phyloP scores from a whole-genome alignment of 129 eudicot species.

The Rutidosis leptorrhynchoides region DNA sequence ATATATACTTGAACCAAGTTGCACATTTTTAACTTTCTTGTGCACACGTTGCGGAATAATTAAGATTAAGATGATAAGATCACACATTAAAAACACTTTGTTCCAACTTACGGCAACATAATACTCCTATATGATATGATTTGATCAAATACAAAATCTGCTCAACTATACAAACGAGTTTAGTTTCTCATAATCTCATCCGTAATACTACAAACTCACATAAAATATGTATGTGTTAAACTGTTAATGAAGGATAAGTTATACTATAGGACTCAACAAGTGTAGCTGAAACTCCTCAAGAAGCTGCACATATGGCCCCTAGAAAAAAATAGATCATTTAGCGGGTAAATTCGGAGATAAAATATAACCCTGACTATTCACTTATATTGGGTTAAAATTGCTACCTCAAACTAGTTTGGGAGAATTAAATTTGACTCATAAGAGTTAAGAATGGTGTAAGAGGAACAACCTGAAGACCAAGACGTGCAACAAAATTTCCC shows the following conservation, averaged over 20 bases:
- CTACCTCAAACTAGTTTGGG: not conserved
- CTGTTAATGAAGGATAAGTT: constrained; percentile 13
- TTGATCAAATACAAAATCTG: not conserved
- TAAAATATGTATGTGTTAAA: not conserved
- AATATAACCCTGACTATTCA: not conserved
- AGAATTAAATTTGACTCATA: not conserved
- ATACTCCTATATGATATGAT: not conserved
- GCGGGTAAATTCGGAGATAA: not conserved
- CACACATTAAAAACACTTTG: not conserved
- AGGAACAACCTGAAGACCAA: constrained; percentile 65
- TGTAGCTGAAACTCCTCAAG: constrained; percentile 31
- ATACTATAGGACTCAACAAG: not conserved
- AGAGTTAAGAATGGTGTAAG: not conserved
- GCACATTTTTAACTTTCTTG: no score
- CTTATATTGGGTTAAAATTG: not conserved
- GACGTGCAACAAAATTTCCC: constrained; percentile 84
- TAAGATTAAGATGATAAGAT: no score
- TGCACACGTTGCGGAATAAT: no score
- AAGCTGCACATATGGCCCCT: constrained; percentile 74
- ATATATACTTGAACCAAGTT: no score
- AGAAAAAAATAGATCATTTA: constrained; percentile 28
- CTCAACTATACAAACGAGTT: constrained; percentile 1
- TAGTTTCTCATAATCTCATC: not conserved
- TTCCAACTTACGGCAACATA: not conserved
- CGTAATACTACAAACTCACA: constrained; percentile 17